Percentiles rank a stretch among this genome's conserved stretches.
Evolutionary conservation across 306 rosid genomes (phyloP).

Genomic region (Sechiopsis laciniata): DNA sequence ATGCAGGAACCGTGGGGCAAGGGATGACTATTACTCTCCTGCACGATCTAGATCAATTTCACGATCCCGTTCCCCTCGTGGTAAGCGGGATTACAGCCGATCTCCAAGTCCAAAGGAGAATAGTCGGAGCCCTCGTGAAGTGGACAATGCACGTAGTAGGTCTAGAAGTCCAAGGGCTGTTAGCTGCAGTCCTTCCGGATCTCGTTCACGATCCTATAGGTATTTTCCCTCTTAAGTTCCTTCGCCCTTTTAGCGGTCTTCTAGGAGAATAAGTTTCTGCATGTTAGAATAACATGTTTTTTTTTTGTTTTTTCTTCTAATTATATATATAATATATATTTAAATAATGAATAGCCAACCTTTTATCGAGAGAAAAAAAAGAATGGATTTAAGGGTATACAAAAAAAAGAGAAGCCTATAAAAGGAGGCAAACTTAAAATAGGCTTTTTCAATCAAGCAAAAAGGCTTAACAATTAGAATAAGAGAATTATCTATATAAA

Average conservation of each 20-base stretch:
- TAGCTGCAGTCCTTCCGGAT: slow-evolving; percentile 47
- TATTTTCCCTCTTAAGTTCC: slow-evolving; percentile 24
- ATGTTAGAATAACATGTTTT: neutral
- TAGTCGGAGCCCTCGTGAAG: slow-evolving; percentile 42
- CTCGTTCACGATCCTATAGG: slow-evolving; percentile 67
- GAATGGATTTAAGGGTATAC: no score
- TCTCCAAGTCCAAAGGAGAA: slow-evolving; percentile 53
- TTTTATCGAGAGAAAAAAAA: no score
- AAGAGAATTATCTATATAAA: neutral
- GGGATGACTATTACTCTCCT: slow-evolving; percentile 54
- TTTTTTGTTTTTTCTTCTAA: no score
- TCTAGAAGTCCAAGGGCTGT: slow-evolving; percentile 52
- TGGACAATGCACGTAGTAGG: slow-evolving; percentile 39
- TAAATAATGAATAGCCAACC: no score
- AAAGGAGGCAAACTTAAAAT: no score
- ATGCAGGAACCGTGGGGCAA: slow-evolving; percentile 53
- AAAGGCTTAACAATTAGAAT: no score
- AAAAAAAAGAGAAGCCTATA: no score
- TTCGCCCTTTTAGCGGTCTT: neutral
- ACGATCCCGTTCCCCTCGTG: slow-evolving; percentile 52
- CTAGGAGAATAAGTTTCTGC: neutral
- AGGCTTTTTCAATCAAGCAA: no score
- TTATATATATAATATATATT: no score
- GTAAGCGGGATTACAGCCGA: slow-evolving; percentile 40
- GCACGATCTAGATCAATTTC: slow-evolving; percentile 69